These are phyloP conservation scores for Hypoxylon sp. DNA, from an alignment of 2,329 filamentous ascomycete species.

Conservation along the genomic window DNA sequence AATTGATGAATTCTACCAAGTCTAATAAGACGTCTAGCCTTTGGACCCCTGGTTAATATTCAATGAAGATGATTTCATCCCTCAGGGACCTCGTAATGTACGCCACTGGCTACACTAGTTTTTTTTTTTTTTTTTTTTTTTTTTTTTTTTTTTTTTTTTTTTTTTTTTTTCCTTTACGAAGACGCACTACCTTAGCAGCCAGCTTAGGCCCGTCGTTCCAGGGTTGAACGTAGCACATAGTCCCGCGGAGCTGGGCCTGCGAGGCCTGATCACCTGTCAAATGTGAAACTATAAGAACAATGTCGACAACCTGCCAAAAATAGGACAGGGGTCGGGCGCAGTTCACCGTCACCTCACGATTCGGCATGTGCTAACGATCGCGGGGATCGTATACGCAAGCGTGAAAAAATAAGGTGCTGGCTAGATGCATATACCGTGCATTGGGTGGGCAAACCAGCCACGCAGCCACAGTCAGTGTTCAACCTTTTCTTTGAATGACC, in stretches of 20 bases:
- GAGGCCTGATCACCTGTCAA: slow-evolving; percentile 1
- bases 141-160: no score
- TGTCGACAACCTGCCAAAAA: no score
- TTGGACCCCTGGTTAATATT: no score
- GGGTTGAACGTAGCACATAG: no score
- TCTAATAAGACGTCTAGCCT: slow-evolving; percentile 4
- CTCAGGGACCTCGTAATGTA: no score
- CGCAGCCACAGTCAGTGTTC: no score
- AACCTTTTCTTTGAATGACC: background rate
- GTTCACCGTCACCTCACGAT: background rate
- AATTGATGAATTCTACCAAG: background rate
- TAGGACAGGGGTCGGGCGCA: slow-evolving; percentile 15
- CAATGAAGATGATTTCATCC: no score
- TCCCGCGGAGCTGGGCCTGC: slow-evolving; percentile 18
- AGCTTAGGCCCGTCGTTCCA: no score
- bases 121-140: no score
- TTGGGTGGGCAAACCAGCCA: background rate
- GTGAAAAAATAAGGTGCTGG: background rate
- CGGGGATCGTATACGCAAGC: slow-evolving; percentile 15
- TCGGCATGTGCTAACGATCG: background rate
- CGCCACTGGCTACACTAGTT: no score
- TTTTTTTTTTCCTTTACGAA: background rate
- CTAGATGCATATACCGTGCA: background rate
- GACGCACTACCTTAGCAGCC: no score
- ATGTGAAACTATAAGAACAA: no score